These are phyloP conservation scores for Auricularia heimuer DNA, from an alignment of 768 basidiomycete species.

Conservation along the genomic window DNA sequence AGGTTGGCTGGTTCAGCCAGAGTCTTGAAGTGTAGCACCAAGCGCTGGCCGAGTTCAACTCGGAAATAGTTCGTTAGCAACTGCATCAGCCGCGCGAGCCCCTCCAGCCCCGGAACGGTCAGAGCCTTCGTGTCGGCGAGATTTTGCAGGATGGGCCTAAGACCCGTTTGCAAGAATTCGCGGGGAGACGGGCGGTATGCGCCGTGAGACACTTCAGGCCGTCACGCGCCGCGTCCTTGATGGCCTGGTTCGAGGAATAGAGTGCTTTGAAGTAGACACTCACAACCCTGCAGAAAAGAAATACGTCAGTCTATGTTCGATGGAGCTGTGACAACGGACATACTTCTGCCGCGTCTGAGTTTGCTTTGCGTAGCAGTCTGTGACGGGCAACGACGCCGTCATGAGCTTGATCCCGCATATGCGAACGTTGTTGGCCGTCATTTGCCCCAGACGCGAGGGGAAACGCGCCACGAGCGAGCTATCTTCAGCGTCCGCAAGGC, in stretches of 20 bases:
- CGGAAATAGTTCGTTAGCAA: constrained; percentile 98
- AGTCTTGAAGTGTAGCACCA: constrained; percentile 89
- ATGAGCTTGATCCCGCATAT: constrained; percentile 90
- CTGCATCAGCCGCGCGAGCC: constrained; percentile 85
- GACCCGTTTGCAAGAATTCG: constrained; percentile 87
- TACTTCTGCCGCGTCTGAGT: constrained; percentile 79
- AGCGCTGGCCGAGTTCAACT: constrained; percentile 96
- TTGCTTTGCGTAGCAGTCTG: constrained; percentile 86
- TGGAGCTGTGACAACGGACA: constrained; percentile 2
- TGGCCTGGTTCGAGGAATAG: constrained; percentile 81
- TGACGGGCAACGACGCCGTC: constrained; percentile 88
- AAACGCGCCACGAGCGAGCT: constrained; percentile 63
- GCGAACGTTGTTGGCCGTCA: constrained; percentile 81
- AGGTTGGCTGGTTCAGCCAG: constrained; percentile 87
- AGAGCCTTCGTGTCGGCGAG: constrained; percentile 92
- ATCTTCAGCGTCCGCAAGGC: constrained; percentile 93
- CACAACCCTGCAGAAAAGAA: constrained; percentile 54
- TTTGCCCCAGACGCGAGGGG: constrained; percentile 63
- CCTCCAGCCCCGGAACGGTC: constrained; percentile 85
- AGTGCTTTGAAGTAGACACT: constrained; percentile 97
- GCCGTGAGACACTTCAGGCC: constrained; percentile 81
- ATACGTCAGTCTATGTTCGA: not conserved
- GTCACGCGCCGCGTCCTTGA: constrained; percentile 93
- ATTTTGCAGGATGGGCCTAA: constrained; percentile 96
- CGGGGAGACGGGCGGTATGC: constrained; percentile 85